Percentiles rank a stretch among this genome's conserved stretches.
Conservation (phyloP, 441 rosid genomes). For the Biscutella laevigata region DNA sequence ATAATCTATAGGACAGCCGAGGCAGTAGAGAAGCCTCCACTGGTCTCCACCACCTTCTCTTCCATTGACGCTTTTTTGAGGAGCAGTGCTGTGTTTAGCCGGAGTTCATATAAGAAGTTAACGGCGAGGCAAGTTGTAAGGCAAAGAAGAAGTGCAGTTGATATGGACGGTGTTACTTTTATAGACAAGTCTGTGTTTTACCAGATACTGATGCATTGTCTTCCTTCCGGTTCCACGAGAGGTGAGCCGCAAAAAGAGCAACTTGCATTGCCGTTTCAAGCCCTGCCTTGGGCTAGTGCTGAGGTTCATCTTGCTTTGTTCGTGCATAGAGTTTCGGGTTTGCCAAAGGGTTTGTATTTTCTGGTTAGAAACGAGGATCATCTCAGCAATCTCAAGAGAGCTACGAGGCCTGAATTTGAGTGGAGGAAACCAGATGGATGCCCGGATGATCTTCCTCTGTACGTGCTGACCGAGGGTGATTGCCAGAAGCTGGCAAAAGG, state of each 20-base stretch:
- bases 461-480: constrained; percentile 51
- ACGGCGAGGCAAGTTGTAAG: constrained; percentile 52
- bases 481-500: constrained; percentile 52
- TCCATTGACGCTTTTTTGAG: constrained; percentile 32
- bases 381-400: constrained; percentile 44
- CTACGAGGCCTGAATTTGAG: constrained; percentile 44
- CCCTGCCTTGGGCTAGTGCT: constrained; percentile 71
- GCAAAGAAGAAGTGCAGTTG: constrained; percentile 80
- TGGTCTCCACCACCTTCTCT: constrained; percentile 15
- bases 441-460: constrained; percentile 59
- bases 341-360: constrained; percentile 70
- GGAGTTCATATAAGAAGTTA: constrained; percentile 38
- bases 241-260: constrained; percentile 47
- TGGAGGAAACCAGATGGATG: constrained; percentile 83
- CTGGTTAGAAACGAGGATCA: constrained; percentile 80
- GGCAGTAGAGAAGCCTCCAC: constrained; percentile 51
- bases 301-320: constrained; percentile 80
- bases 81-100: constrained; percentile 38
- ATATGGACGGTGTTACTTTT: constrained; percentile 63
- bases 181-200: constrained; percentile 58
- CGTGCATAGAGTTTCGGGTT: constrained; percentile 63
- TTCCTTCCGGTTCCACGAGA: constrained; percentile 53
- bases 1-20: constrained; percentile 59
- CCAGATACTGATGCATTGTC: constrained; percentile 73
- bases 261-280: constrained; percentile 62